Evolutionary conservation across 1,139 yeast species (phyloP).

Genomic region (Yamadazyma diddensiae): DNA sequence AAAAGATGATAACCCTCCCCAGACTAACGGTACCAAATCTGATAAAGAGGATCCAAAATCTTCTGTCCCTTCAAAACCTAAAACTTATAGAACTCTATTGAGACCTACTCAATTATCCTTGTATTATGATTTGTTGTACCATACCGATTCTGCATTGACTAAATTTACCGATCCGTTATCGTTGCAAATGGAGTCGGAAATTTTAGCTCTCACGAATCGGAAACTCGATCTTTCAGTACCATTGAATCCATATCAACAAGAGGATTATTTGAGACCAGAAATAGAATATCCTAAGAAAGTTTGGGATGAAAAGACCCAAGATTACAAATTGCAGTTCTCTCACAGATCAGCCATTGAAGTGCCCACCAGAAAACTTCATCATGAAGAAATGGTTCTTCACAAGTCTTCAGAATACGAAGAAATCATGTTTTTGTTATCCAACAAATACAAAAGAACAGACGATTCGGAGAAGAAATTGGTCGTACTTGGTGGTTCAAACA

Average conservation of each 20-base stretch:
- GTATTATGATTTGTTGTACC: slow-evolving; percentile 81
- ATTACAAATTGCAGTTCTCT: slow-evolving; percentile 29
- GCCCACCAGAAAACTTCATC: slow-evolving; percentile 43
- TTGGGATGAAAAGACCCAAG: slow-evolving; percentile 32
- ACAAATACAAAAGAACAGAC: slow-evolving; percentile 38
- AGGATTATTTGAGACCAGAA: slow-evolving; percentile 46
- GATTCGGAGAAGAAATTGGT: slow-evolving; percentile 41
- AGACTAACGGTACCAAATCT: background rate
- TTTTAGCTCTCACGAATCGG: slow-evolving; percentile 72
- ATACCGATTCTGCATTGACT: slow-evolving; percentile 74
- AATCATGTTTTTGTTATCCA: slow-evolving; percentile 61
- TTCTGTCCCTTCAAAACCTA: slow-evolving; percentile 38
- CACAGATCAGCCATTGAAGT: slow-evolving; percentile 51
- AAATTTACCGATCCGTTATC: slow-evolving; percentile 78
- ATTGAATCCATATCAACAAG: slow-evolving; percentile 57
- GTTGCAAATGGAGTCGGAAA: slow-evolving; percentile 78
- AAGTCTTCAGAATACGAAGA: slow-evolving; percentile 89
- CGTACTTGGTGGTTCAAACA: slow-evolving; percentile 31
- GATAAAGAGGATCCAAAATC: background rate
- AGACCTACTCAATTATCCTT: slow-evolving; percentile 78
- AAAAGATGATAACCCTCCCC: background rate
- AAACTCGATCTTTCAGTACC: slow-evolving; percentile 74
- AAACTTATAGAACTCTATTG: slow-evolving; percentile 71
- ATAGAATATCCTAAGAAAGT: slow-evolving; percentile 45
- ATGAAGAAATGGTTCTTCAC: slow-evolving; percentile 51